Evolutionary conservation across 371 early-diverging fungal genomes (phyloP).

Genomic region (Dinochytrium kinnereticum): DNA sequence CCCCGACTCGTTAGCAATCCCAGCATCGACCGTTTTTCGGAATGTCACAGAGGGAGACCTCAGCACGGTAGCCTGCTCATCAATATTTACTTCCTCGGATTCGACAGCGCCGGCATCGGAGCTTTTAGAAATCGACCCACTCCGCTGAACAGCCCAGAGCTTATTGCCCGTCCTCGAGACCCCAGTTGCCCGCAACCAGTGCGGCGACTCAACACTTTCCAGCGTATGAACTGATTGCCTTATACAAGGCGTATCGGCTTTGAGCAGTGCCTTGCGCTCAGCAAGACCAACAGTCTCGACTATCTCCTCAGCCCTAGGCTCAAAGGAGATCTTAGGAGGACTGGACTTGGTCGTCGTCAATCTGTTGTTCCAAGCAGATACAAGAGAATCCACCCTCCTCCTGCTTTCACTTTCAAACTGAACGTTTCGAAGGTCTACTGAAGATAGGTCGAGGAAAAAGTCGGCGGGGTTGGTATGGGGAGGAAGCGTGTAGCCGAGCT

Average conservation of each 20-base stretch:
- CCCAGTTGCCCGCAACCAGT: neutral
- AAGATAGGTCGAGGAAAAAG: slow-evolving; percentile 47
- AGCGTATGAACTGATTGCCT: neutral
- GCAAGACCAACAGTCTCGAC: neutral
- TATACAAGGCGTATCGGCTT: no score
- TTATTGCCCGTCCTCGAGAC: neutral
- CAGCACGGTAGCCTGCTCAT: no score
- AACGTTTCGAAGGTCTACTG: slow-evolving; percentile 40
- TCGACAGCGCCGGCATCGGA: neutral
- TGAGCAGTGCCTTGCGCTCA: neutral
- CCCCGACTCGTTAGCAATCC: neutral
- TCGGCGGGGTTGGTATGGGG: slow-evolving; percentile 54
- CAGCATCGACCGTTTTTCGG: neutral
- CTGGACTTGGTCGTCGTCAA: neutral
- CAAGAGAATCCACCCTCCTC: slow-evolving; percentile 35
- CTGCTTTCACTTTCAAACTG: slow-evolving; percentile 32
- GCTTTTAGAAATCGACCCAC: neutral
- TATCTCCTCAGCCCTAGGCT: neutral
- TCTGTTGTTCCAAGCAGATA: slow-evolving; percentile 34
- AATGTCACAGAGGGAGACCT: no score
- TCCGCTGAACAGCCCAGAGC: neutral
- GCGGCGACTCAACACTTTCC: neutral
- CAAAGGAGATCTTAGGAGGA: no score
- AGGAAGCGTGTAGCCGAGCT: slow-evolving; percentile 39
- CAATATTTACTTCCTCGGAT: no score